Evolutionary conservation across 208 protist genomes (phyloP).

Genomic region (Wallacemonas sp.): DNA sequence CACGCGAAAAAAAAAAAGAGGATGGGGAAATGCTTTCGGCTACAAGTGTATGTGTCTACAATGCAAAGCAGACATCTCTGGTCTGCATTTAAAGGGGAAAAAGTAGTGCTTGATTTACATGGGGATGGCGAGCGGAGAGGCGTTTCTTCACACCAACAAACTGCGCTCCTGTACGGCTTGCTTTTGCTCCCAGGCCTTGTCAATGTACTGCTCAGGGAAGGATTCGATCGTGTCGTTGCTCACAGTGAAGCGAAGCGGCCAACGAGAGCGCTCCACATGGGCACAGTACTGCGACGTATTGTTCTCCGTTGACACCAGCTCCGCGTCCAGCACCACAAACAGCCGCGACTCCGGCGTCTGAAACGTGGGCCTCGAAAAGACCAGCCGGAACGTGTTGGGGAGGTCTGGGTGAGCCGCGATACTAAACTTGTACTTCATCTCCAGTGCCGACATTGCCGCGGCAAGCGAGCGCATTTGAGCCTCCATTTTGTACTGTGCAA

Average conservation of each 20-base stretch:
- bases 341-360: constrained; percentile 47
- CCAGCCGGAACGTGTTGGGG: constrained; percentile 37
- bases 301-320: constrained; percentile 8
- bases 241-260: constrained; percentile 37
- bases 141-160: constrained; percentile 27
- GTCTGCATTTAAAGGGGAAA: too few species aligned
- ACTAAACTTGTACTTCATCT: constrained; percentile 59
- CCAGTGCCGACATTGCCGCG: constrained; percentile 33
- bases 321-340: constrained; percentile 47
- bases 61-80: too few species aligned
- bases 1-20: constrained; percentile 11
- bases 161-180: constrained; percentile 17
- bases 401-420: constrained; percentile 43
- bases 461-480: constrained; percentile 28
- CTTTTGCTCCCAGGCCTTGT: constrained; percentile 51
- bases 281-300: constrained; percentile 22
- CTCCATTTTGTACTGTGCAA: too few species aligned
- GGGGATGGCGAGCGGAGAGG: too few species aligned
- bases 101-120: too few species aligned
- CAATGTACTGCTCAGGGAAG: constrained; percentile 42
- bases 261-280: constrained; percentile 33
- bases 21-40: too few species aligned
- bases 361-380: constrained; percentile 64
- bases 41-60: too few species aligned
- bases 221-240: constrained; percentile 13